Evolutionary conservation across 2,329 filamentous ascomycete genomes (phyloP).

Genomic region (Trichoderma koningiopsis): DNA sequence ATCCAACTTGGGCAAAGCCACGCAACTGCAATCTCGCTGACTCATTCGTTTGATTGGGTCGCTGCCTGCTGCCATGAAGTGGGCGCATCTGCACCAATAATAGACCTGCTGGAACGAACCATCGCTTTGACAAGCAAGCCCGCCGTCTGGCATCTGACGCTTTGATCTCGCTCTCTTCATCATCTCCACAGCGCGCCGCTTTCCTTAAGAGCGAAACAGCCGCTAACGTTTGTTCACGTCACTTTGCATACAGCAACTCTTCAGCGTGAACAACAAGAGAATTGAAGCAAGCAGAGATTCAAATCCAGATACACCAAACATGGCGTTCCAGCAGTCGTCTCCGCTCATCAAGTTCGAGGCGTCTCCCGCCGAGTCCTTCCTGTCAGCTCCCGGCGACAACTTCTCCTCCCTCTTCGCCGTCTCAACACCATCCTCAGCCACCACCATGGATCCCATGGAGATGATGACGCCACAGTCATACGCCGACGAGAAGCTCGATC

Average conservation of each 20-base stretch:
- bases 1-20: constrained; percentile 24
- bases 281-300: not conserved
- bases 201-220: constrained; percentile 27
- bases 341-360: constrained; percentile 55
- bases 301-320: constrained; percentile 30
- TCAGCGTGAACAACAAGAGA: not conserved
- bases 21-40: constrained; percentile 25
- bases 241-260: not conserved
- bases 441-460: constrained; percentile 50
- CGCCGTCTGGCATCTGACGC: not conserved
- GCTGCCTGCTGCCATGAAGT: constrained; percentile 33
- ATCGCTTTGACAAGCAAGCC: constrained; percentile 8
- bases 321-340: constrained; percentile 47
- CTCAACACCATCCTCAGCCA: constrained; percentile 37
- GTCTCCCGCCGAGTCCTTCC: constrained; percentile 57
- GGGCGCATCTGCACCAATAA: constrained; percentile 27
- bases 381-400: constrained; percentile 53
- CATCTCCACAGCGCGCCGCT: constrained; percentile 19
- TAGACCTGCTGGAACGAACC: constrained; percentile 22
- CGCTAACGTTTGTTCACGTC: not conserved
- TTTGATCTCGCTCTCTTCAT: not conserved
- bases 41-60: constrained; percentile 28
- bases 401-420: constrained; percentile 53
- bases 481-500: constrained; percentile 37
- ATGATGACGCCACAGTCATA: constrained; percentile 53